Base-by-base conservation (phyloP, 2,329 filamentous ascomycete genomes). In the Fusarium staphyleae region DNA sequence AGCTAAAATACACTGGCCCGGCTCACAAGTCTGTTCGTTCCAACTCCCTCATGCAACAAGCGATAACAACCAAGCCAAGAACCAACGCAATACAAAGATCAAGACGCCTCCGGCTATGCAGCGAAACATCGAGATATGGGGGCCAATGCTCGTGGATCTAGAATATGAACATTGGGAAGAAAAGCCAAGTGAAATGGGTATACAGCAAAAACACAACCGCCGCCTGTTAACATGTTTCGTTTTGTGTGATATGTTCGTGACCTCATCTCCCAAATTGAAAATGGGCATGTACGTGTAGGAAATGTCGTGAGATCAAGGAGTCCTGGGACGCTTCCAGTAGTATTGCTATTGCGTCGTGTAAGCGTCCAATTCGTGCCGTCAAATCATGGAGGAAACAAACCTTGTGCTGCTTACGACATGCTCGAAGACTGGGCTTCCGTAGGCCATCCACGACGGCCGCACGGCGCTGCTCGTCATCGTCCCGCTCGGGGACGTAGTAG, bases 401-500 rank as follows among this genome's bases (percentile, higher is more conserved):
- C 90, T 98, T 98, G 76, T 99, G 95, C 71, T 95, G 91, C 77
- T 97, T 98, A 69, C 95, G 85, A 70, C 95, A 97, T 69, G 87
- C 88, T 63, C 95, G 83, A 68, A 99, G 77, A 66, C 91, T 95
- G 35, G 93, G 93, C 75, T 96, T 96, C 49, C 91, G 84, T 71
- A 97, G 78, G 46, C 91, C 90, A 63, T 93, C 87, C 1, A 93
- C 91, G 12, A 97, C 91, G 16, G 92, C 89, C 47, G 91, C 84
- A 44, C 90, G 85, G 54, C 93, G 85, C 69, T 88, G 85, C 59
- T 87, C 83, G 69, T 98, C 92, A 3, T 82, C 79, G 70, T 99
- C 95, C 68, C 86, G 82, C 72, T 98, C 93, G 0, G 93, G 90
- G 7, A 97, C 81, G 69, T 99, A 99, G 75, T 98, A 98, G 73